phyloP scores from a whole-genome alignment of 129 eudicot genomes.

The Kitagawia praeruptora region DNA sequence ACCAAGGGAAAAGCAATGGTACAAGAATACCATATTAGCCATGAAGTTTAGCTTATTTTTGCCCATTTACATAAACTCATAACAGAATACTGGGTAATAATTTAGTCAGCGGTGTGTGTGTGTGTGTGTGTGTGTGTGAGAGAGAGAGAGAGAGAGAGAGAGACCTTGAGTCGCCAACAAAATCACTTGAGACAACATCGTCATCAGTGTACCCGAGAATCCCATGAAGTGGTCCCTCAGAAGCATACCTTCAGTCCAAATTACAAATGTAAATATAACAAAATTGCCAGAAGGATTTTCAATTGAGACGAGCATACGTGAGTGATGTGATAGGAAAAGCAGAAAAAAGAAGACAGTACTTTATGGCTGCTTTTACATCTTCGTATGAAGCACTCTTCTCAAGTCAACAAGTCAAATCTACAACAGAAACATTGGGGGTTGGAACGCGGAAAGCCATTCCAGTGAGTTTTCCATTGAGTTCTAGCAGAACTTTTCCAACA shows the following conservation, averaged over 20 bases:
- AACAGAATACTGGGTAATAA: background rate
- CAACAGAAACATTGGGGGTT: conserved; percentile 92
- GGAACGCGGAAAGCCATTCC: conserved; percentile 99
- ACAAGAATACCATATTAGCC: background rate
- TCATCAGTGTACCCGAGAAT: conserved; percentile 96
- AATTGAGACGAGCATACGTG: background rate
- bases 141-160: conserved; percentile 4
- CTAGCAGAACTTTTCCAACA: conserved; percentile 95
- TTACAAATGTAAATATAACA: background rate
- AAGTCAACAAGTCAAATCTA: conserved; percentile 93
- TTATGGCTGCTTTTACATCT: conserved; percentile 88
- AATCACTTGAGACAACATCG: conserved; percentile 96
- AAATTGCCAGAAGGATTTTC: background rate
- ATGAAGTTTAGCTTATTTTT: background rate
- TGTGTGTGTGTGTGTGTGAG: too few species aligned
- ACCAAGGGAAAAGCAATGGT: background rate
- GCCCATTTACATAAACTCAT: background rate
- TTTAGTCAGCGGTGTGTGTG: too few species aligned
- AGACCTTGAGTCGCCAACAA: conserved; percentile 88
- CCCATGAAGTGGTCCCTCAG: conserved; percentile 81
- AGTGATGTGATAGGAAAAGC: background rate
- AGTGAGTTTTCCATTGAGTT: conserved; percentile 88
- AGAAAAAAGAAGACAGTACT: conserved; percentile 32
- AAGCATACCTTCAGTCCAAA: conserved; percentile 52
- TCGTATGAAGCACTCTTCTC: conserved; percentile 87